Evolutionary conservation across 148 eudicot genomes (phyloP).

Genomic region (Camellia japonica): DNA sequence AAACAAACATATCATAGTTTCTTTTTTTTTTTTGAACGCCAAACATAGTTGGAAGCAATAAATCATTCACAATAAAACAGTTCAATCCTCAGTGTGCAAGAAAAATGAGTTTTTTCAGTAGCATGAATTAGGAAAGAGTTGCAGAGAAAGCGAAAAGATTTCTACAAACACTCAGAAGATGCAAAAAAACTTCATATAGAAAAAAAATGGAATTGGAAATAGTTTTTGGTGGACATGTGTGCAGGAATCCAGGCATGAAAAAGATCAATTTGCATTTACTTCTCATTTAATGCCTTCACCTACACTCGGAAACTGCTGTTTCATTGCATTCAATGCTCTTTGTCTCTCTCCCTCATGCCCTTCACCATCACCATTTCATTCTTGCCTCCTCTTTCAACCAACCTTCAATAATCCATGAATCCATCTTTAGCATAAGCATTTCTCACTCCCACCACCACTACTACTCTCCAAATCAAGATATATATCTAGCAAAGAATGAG

Average conservation of each 20-base stretch:
- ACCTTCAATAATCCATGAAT: background rate
- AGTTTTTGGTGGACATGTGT: constrained; percentile 39
- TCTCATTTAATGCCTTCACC: constrained; percentile 76
- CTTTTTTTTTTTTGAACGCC: no score
- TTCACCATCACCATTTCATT: constrained; percentile 20
- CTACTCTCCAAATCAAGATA: background rate
- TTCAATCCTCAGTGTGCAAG: background rate
- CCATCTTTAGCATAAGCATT: background rate
- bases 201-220: background rate
- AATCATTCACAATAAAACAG: no score
- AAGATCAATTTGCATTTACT: constrained; percentile 60
- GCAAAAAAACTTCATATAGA: no score
- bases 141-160: background rate
- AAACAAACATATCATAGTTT: no score
- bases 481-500: background rate
- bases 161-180: background rate
- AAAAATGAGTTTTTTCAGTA: background rate
- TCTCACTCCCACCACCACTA: background rate
- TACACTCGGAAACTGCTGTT: constrained; percentile 30
- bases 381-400: constrained; percentile 15
- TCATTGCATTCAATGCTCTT: constrained; percentile 15
- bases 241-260: constrained; percentile 61
- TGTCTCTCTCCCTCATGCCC: constrained; percentile 22
- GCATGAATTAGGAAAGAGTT: background rate
- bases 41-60: no score